These are phyloP conservation scores for Pestalotiopsis sp. DNA, from an alignment of 2,329 filamentous ascomycete genomes.

Conservation along the genomic window DNA sequence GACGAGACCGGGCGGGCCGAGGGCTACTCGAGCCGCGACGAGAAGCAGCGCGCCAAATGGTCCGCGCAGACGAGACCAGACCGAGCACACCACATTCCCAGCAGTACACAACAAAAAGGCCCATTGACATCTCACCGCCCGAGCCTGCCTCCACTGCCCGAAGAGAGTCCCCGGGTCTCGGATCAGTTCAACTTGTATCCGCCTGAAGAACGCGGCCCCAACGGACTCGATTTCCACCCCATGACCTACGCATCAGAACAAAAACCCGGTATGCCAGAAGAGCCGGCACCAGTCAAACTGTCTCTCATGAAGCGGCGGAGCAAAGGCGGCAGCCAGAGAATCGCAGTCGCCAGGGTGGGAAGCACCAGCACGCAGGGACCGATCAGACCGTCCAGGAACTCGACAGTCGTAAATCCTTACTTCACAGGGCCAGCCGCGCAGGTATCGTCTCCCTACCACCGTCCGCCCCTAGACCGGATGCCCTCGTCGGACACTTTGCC, in stretches of 20 bases:
- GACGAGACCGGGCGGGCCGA: constrained; percentile 1
- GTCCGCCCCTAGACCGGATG: not conserved
- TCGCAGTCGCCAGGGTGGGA: not conserved
- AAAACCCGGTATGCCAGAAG: not conserved
- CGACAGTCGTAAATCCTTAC: not conserved
- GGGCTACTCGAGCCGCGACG: not conserved
- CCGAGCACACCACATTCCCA: not conserved
- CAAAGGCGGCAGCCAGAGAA: constrained; percentile 4
- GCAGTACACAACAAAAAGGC: not conserved
- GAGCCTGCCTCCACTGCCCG: not conserved
- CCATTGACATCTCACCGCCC: not conserved
- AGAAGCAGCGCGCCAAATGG: not conserved
- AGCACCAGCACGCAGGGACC: not conserved
- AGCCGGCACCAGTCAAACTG: constrained; percentile 2
- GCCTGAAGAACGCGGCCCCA: not conserved
- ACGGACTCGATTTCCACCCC: not conserved
- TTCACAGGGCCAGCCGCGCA: not conserved
- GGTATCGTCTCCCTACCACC: not conserved
- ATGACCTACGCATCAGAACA: not conserved
- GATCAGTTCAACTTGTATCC: constrained; percentile 4
- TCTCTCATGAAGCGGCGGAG: not conserved
- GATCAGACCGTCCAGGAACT: not conserved
- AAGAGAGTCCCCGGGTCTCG: constrained; percentile 6
- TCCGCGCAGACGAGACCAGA: not conserved
- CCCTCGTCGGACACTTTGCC: constrained; percentile 4